Conservation (phyloP, 768 basidiomycete genomes). For the Phanerochaete sordida region DNA sequence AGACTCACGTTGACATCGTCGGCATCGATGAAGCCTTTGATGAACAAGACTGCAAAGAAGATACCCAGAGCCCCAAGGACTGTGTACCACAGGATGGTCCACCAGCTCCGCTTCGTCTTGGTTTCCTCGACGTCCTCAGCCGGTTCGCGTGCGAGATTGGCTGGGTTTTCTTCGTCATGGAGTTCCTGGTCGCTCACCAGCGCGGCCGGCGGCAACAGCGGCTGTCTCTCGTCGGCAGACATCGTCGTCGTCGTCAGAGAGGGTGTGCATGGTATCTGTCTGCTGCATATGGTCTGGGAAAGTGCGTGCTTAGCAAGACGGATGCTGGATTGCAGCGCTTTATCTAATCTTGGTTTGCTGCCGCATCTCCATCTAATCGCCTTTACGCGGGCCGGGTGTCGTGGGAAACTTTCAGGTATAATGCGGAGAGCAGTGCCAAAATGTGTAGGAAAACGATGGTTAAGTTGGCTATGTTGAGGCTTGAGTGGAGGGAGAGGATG, state of each 20-base stretch:
- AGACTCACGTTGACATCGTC: conserved; percentile 60
- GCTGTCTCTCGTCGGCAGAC: conserved; percentile 11
- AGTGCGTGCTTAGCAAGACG: neutral
- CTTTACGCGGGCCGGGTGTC: too few species aligned
- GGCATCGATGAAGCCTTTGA: conserved; percentile 69
- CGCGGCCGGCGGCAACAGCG: conserved; percentile 10
- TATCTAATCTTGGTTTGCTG: neutral
- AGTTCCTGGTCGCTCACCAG: neutral
- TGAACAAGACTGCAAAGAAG: conserved; percentile 45
- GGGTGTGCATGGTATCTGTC: neutral
- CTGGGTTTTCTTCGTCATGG: conserved; percentile 9
- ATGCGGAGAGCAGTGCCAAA: too few species aligned
- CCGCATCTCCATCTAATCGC: neutral
- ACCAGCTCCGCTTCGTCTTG: conserved; percentile 23
- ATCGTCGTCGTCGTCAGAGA: conserved; percentile 7
- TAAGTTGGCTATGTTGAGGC: too few species aligned
- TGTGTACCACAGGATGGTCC: conserved; percentile 29
- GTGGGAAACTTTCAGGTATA: too few species aligned
- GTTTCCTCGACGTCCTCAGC: conserved; percentile 4
- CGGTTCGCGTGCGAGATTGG: neutral
- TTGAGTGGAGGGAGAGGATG: too few species aligned
- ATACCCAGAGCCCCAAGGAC: conserved; percentile 33
- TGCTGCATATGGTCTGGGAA: neutral
- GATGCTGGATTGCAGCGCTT: neutral
- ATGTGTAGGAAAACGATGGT: too few species aligned